phyloP scores from a whole-genome alignment of 1,139 yeast species.

The Scheffersomyces parashehatae region DNA sequence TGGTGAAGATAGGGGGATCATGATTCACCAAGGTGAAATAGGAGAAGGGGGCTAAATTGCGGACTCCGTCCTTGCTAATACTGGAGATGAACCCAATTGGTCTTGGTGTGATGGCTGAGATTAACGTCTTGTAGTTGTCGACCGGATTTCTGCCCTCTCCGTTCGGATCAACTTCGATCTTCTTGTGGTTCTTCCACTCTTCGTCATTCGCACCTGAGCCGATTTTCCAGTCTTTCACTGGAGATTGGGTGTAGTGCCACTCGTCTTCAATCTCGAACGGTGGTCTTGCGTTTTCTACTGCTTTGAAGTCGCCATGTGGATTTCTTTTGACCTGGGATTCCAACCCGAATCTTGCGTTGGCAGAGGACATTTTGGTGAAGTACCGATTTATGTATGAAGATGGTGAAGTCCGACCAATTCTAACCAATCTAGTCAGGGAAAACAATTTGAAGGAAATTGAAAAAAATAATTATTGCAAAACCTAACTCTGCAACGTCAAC shows the following conservation, averaged over 20 bases:
- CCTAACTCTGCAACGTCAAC: no score
- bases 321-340: constrained; percentile 17
- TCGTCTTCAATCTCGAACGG: constrained; percentile 17
- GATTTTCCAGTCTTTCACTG: constrained; percentile 41
- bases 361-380: not conserved
- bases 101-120: constrained; percentile 55
- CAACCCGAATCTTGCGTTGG: constrained; percentile 11
- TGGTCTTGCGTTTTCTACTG: constrained; percentile 24
- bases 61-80: constrained; percentile 38
- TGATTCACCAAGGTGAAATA: constrained; percentile 49
- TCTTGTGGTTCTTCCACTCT: constrained; percentile 44
- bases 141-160: constrained; percentile 39
- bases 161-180: constrained; percentile 52
- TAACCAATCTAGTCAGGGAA: no score
- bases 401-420: no score
- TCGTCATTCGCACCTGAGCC: constrained; percentile 52
- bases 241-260: constrained; percentile 24
- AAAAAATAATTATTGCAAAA: no score
- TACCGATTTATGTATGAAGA: not conserved
- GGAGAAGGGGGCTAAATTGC: constrained; percentile 61
- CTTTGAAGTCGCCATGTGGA: constrained; percentile 27
- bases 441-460: no score
- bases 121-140: constrained; percentile 52
- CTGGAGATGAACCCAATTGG: constrained; percentile 62
- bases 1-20: constrained; percentile 61